phyloP scores from a whole-genome alignment of 768 basidiomycete species.

The Naganishia vaughanmartiniae region DNA sequence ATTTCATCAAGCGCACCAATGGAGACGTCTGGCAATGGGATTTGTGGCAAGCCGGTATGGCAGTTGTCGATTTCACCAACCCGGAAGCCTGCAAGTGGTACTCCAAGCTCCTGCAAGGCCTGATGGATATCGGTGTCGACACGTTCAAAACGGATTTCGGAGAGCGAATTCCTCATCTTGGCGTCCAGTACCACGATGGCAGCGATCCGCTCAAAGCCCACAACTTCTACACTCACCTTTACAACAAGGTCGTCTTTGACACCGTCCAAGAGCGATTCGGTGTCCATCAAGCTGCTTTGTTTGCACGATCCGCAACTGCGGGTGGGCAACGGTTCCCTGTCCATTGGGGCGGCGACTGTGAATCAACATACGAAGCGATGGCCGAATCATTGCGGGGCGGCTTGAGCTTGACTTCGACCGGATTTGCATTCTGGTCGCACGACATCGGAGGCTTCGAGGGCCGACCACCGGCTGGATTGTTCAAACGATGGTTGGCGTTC shows the following conservation, averaged over 20 bases:
- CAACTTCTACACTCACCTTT: slow-evolving; percentile 67
- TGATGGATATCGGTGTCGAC: slow-evolving; percentile 58
- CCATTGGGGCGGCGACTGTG: slow-evolving; percentile 63
- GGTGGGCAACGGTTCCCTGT: slow-evolving; percentile 61
- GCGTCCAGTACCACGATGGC: slow-evolving; percentile 64
- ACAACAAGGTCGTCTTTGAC: slow-evolving; percentile 69
- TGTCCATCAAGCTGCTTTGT: slow-evolving; percentile 65
- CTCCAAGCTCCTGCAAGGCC: slow-evolving; percentile 54
- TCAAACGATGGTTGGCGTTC: slow-evolving; percentile 73
- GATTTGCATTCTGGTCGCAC: slow-evolving; percentile 70
- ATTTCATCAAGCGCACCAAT: slow-evolving; percentile 67
- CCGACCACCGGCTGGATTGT: slow-evolving; percentile 66
- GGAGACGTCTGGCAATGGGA: slow-evolving; percentile 62
- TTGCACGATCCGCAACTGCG: slow-evolving; percentile 66
- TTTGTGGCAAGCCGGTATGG: slow-evolving; percentile 62
- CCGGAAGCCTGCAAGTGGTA: slow-evolving; percentile 63
- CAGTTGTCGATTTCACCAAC: slow-evolving; percentile 64
- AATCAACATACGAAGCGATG: slow-evolving; percentile 75
- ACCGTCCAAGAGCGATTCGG: slow-evolving; percentile 63
- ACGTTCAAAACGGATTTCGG: slow-evolving; percentile 64
- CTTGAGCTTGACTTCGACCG: slow-evolving; percentile 65
- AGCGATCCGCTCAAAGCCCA: slow-evolving; percentile 67
- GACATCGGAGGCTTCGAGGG: slow-evolving; percentile 78
- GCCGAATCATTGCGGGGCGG: slow-evolving; percentile 67
- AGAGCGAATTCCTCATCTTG: slow-evolving; percentile 69